phyloP scores from a whole-genome alignment of 352 stramenopile species.

The Phytophthora citrophthora region DNA sequence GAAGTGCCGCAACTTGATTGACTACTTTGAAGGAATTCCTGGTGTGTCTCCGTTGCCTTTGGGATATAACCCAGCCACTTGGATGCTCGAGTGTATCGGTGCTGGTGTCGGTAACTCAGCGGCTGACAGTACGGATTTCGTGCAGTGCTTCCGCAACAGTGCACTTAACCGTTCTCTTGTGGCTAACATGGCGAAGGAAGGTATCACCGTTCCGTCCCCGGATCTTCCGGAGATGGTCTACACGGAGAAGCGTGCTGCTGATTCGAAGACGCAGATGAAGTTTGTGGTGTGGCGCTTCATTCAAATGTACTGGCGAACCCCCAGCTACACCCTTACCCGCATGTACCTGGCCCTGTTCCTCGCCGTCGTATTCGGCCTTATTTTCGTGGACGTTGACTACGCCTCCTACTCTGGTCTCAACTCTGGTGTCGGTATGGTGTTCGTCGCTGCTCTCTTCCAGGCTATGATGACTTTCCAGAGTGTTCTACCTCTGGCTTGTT shows the following conservation, averaged over 20 bases:
- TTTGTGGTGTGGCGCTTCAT: constrained; percentile 32
- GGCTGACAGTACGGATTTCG: constrained; percentile 24
- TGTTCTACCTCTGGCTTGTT: constrained; percentile 76
- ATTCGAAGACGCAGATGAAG: constrained; percentile 32
- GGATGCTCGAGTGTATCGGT: constrained; percentile 47
- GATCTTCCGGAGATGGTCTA: constrained; percentile 31
- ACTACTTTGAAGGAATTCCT: constrained; percentile 42
- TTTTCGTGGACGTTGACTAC: constrained; percentile 50
- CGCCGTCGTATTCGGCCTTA: constrained; percentile 70
- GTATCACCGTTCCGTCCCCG: constrained; percentile 17
- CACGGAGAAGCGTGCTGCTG: constrained; percentile 28
- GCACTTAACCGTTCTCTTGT: constrained; percentile 4
- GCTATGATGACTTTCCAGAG: constrained; percentile 66
- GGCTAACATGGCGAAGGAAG: constrained; percentile 31
- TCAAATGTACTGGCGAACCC: constrained; percentile 51
- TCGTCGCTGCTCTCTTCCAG: constrained; percentile 69
- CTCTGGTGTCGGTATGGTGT: constrained; percentile 75
- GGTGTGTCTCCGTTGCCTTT: constrained; percentile 38
- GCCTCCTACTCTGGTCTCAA: constrained; percentile 40
- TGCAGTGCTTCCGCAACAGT: constrained; percentile 25
- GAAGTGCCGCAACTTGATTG: constrained; percentile 36
- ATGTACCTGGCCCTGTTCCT: constrained; percentile 63
- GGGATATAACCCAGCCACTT: constrained; percentile 52
- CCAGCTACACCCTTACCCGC: constrained; percentile 78
- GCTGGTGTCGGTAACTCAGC: constrained; percentile 37